Evolutionary conservation across 345 rosid species (phyloP).

Genomic region (Populus simonii): DNA sequence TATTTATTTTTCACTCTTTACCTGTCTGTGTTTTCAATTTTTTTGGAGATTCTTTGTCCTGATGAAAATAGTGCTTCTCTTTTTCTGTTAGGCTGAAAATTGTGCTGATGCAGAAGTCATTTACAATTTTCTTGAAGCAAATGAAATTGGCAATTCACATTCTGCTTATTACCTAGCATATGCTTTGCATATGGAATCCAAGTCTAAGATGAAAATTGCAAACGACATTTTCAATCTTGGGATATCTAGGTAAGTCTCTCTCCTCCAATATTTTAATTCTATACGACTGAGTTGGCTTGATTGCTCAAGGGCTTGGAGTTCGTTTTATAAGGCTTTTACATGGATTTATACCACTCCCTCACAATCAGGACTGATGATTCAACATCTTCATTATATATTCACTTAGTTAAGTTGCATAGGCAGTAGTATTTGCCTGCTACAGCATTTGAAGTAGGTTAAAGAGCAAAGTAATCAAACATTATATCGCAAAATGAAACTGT

Average conservation of each 20-base stretch:
- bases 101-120: constrained; percentile 76
- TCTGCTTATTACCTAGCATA: constrained; percentile 55
- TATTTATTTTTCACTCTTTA: background rate
- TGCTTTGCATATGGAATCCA: constrained; percentile 76
- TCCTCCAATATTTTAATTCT: background rate
- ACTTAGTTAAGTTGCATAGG: too few relatives aligned
- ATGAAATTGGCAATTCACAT: constrained; percentile 75
- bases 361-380: background rate
- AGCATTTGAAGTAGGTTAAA: too few relatives aligned
- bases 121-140: constrained; percentile 71
- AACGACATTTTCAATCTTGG: constrained; percentile 75
- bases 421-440: too few relatives aligned
- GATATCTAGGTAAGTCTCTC: constrained; percentile 50
- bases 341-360: background rate
- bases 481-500: background rate
- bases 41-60: background rate
- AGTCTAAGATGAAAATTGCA: constrained; percentile 65
- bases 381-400: background rate
- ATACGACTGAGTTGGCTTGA: background rate
- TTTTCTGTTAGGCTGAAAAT: constrained; percentile 64
- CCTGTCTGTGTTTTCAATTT: background rate
- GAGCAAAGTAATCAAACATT: too few relatives aligned
- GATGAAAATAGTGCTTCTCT: background rate
- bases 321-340: background rate
- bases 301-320: background rate